Evolutionary conservation across 768 basidiomycete species (phyloP).

Genomic region (Phlegmacium glaucopus): DNA sequence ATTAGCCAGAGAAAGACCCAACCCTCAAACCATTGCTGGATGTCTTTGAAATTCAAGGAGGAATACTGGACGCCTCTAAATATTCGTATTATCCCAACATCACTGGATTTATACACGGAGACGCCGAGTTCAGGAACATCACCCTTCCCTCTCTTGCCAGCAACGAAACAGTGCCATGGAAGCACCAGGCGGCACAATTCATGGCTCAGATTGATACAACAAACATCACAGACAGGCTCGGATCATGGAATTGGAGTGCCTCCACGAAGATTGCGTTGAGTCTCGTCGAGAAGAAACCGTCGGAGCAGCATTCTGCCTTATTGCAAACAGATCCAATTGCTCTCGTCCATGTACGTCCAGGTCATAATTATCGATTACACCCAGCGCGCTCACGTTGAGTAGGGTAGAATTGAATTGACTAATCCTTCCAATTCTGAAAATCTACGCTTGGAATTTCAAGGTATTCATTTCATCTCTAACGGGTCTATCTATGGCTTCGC

Average conservation of each 20-base stretch:
- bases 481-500: constrained; percentile 79
- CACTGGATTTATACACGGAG: constrained; percentile 75
- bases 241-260: constrained; percentile 70
- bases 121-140: constrained; percentile 61
- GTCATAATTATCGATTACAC: constrained; percentile 2
- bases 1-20: constrained; percentile 45
- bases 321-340: constrained; percentile 35
- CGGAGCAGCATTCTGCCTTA: constrained; percentile 9
- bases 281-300: constrained; percentile 56
- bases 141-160: constrained; percentile 40
- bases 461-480: constrained; percentile 68
- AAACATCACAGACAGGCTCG: constrained; percentile 41
- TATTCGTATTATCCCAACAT: constrained; percentile 72
- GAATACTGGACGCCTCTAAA: constrained; percentile 37
- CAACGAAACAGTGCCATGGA: constrained; percentile 47
- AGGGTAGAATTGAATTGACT: constrained; percentile 75
- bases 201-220: constrained; percentile 52
- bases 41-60: constrained; percentile 43
- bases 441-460: constrained; percentile 70
- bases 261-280: constrained; percentile 63
- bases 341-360: constrained; percentile 58
- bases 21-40: constrained; percentile 45
- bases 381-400: not conserved
- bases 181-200: constrained; percentile 42
- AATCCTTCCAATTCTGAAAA: constrained; percentile 51